phyloP scores from a whole-genome alignment of 2,329 filamentous ascomycete species.

The Cladosporium velox region DNA sequence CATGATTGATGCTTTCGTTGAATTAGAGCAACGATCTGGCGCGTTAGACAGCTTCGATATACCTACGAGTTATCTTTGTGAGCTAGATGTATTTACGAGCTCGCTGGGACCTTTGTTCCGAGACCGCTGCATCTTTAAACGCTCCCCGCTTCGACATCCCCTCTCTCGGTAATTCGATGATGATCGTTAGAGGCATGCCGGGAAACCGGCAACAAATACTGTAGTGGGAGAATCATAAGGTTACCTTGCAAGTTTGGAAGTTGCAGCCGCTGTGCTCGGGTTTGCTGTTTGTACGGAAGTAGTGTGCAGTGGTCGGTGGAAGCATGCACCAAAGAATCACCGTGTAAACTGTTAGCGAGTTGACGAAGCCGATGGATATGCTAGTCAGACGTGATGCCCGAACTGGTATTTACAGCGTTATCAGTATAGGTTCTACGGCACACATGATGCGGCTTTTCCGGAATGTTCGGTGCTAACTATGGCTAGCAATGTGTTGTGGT shows the following conservation, averaged over 20 bases:
- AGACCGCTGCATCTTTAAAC: neutral
- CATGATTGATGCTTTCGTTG: conserved; percentile 31
- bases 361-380: neutral
- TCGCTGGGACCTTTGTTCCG: conserved; percentile 5
- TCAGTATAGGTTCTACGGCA: too few relatives aligned
- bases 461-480: too few relatives aligned
- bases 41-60: neutral
- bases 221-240: neutral
- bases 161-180: neutral
- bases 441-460: too few relatives aligned
- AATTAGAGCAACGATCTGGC: neutral
- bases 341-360: too few relatives aligned
- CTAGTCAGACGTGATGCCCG: neutral
- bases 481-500: too few relatives aligned
- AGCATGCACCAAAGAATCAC: neutral
- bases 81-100: neutral
- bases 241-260: neutral
- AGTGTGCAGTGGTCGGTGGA: neutral
- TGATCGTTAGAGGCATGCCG: neutral
- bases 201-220: neutral
- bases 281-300: neutral
- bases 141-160: conserved; percentile 7
- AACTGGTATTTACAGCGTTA: too few relatives aligned
- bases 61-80: neutral
- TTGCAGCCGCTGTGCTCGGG: neutral